Evolutionary conservation across 2,329 filamentous ascomycete genomes (phyloP).

Genomic region (Fusarium begoniae): DNA sequence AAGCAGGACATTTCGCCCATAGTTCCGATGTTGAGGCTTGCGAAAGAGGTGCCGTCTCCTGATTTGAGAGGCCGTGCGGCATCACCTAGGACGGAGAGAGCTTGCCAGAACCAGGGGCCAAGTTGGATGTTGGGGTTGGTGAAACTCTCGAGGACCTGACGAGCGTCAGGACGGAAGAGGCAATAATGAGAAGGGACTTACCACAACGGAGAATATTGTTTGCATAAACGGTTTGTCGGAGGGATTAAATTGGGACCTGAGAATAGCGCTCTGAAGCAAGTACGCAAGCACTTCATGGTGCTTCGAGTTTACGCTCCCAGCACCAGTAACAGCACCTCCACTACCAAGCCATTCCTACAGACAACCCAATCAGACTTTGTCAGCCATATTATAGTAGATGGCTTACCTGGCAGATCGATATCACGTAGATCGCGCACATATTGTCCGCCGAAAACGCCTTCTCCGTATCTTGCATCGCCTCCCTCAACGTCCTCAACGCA

Average conservation of each 20-base stretch:
- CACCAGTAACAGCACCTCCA: fast-evolving
- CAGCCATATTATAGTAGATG: fast-evolving
- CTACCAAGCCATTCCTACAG: constrained; percentile 11
- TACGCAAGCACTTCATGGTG: constrained; percentile 1
- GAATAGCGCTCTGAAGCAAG: background rate
- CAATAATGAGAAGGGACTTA: background rate
- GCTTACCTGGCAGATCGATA: constrained; percentile 5
- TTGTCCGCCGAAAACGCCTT: background rate
- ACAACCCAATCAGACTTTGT: background rate
- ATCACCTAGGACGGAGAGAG: background rate
- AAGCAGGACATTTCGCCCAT: constrained; percentile 7
- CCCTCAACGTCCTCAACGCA: background rate
- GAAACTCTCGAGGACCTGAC: constrained; percentile 11
- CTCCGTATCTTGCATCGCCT: background rate
- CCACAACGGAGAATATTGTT: background rate
- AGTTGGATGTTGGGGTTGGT: background rate
- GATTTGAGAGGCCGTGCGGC: background rate
- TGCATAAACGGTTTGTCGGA: background rate
- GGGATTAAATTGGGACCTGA: background rate
- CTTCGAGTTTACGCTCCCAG: background rate
- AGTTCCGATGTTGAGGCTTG: background rate
- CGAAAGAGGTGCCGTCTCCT: background rate
- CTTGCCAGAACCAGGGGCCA: constrained; percentile 9
- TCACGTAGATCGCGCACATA: constrained; percentile 8
- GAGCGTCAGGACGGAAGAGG: fast-evolving